A percentile compares a stretch with the other conserved stretches of the same genome.
Conservation (phyloP, 177 flowering plant species). For the Vitis hybrid region DNA sequence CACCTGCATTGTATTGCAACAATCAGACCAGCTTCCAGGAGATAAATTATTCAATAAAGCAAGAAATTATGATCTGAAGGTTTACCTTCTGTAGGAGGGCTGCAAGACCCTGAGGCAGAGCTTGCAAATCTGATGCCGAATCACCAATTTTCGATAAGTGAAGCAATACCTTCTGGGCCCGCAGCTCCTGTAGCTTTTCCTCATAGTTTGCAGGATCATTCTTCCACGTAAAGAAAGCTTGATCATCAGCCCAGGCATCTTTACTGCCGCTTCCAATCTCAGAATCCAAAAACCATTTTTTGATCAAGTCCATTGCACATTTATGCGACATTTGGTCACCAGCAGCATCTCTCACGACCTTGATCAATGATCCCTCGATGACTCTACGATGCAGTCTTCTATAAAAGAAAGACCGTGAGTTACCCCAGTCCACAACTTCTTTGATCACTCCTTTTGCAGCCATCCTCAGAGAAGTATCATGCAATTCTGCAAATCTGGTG, state of each 20-base stretch:
- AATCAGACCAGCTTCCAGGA: slow-evolving; percentile 1
- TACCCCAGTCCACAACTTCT: slow-evolving; percentile 77
- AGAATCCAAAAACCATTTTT: slow-evolving; percentile 72
- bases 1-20: slow-evolving; percentile 55
- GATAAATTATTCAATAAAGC: slow-evolving; percentile 2
- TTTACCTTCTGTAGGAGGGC: slow-evolving; percentile 81
- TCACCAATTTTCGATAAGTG: slow-evolving; percentile 70
- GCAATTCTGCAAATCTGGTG: slow-evolving; percentile 91
- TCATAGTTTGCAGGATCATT: slow-evolving; percentile 67
- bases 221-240: slow-evolving; percentile 81
- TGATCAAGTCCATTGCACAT: slow-evolving; percentile 63
- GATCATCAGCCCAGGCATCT: slow-evolving; percentile 75
- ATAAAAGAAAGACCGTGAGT: slow-evolving; percentile 75
- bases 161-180: slow-evolving; percentile 66
- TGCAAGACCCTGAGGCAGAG: slow-evolving; percentile 83
- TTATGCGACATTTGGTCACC: slow-evolving; percentile 68
- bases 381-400: slow-evolving; percentile 75
- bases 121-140: slow-evolving; percentile 67
- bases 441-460: slow-evolving; percentile 89
- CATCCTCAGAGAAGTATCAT: slow-evolving; percentile 93
- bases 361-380: slow-evolving; percentile 60
- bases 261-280: slow-evolving; percentile 27
- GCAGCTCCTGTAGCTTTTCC: slow-evolving; percentile 62
- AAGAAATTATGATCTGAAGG: not conserved
- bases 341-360: slow-evolving; percentile 66